Conservation (phyloP, 805 yeast species). For the Myxozyma sirexii region DNA sequence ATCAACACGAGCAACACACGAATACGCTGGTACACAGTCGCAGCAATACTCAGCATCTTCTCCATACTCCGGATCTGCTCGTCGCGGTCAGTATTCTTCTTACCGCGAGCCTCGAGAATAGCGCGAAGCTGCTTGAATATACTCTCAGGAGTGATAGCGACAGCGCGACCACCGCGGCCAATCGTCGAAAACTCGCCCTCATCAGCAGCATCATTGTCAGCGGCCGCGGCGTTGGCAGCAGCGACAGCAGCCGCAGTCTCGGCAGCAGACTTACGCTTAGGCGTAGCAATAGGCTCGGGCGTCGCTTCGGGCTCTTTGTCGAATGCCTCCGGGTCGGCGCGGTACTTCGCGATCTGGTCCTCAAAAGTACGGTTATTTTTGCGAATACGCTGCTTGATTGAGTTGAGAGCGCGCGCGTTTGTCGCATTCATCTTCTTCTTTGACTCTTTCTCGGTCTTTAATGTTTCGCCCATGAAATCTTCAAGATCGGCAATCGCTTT, state of each 20-base stretch:
- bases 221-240: constrained; percentile 42
- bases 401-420: constrained; percentile 83
- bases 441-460: constrained; percentile 55
- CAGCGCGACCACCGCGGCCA: constrained; percentile 46
- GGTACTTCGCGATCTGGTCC: constrained; percentile 59
- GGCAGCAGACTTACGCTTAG: constrained; percentile 37
- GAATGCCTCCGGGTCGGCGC: constrained; percentile 73
- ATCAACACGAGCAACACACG: constrained; percentile 77
- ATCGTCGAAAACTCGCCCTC: constrained; percentile 45
- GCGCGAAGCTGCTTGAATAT: constrained; percentile 73
- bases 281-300: constrained; percentile 21
- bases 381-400: constrained; percentile 83
- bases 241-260: constrained; percentile 40
- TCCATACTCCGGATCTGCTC: constrained; percentile 79
- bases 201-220: constrained; percentile 44
- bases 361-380: constrained; percentile 74
- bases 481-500: constrained; percentile 72
- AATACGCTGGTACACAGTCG: constrained; percentile 73
- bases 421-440: constrained; percentile 78
- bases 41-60: constrained; percentile 53
- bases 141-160: constrained; percentile 46
- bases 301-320: constrained; percentile 49
- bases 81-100: constrained; percentile 81
- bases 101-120: constrained; percentile 89
- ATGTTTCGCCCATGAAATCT: constrained; percentile 58